Base-by-base conservation (phyloP, 805 yeast species). In the Sugiyamaella floridensis region DNA sequence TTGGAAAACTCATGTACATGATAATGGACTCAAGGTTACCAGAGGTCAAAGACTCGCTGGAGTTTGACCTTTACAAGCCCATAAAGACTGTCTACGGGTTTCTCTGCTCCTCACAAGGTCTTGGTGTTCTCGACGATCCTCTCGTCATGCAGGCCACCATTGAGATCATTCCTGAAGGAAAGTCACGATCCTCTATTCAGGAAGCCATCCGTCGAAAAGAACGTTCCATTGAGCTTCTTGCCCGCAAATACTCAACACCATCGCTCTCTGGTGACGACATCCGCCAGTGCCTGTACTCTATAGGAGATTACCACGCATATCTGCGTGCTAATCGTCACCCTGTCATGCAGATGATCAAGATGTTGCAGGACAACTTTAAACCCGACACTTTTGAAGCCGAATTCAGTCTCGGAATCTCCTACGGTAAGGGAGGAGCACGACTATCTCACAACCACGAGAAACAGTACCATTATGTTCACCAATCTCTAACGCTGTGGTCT, bases 1-100 rank as follows among this genome's bases (percentile, higher is more conserved):
- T 81, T 65, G 95, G 95, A 45, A 85, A 86, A 61, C 70, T 86
- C 53, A 83, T 86, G 70, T 86, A 86, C 66, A 86, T 86, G 86
- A 81, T 85, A 40, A 86, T 86, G 93, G 95, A 86, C 67, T 86
- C 93, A 1, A 71, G 86, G 46, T 67, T 84, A 28, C 85, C 89
- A 0, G 89, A 85, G 59, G 78, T 86, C 54, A 78, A 76, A 58
- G 80, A 77, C 14, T 81, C 81, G 49, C 77, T 86, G 83, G 92
- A 83, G 55, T 86, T 86, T 65, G 88, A 86, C 66, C 69, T 86
- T 1, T 84, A 81, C 68, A 81, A 78, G 61, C 92, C 93, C 0
- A 77, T 86, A 50, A 74, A 76, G 54, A 86, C 92, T 0, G 85
- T 86, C 1, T 63, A 76, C 45, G 57, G 72, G 1, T 77, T 71